Evolutionary conservation across 1,284 basidiomycete species (phyloP), one percentile per base, ranked within the genome.

Genomic region (Takashimella koratensis): DNA sequence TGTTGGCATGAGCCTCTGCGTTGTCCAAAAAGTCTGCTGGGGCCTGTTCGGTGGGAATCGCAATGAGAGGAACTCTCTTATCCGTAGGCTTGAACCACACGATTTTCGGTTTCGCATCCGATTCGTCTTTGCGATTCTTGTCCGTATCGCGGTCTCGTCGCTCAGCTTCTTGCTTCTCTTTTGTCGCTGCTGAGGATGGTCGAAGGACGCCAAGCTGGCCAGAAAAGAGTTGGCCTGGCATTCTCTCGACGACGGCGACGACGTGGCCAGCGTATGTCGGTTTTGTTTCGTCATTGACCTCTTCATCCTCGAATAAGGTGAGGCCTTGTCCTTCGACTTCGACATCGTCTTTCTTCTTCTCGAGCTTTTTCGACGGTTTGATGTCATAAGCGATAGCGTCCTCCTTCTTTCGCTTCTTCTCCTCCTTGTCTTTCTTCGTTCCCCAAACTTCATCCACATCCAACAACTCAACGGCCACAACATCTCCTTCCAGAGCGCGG

Each of bases 71-170:
- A 4, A 98, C 96, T 59, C 96, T 89, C 79, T 99, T 99, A 81
- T 98, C 94, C 36, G 95, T 97, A 2, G 96, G 96, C 77, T 98
- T 95, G 83, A 98, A 98, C 96, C 96, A 99, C 50, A 98, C 93
- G 65, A 99, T 99, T 82, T 97, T 98, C 62, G 95, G 96, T 83
- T 50, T 86, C 83, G 59, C 86, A 82, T 41, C 87, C 65, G 90
- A 86, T 56, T 87, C 87, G 27, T 85, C 89, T 44, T 43, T 49
- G 45, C 51, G 53, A 8, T 51, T 55, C 21, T 56, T 45, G 70
- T 94, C 91, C 49, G 93, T 93, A 72, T 97, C 95, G 47, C 96
- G 87, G 76, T 97, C 92, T 52, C 92, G 86, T 44, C 95, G 85
- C 76, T 99, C 96, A 42, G 95, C 92, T 67, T 98, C 95, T 75